phyloP scores from a whole-genome alignment of 2,329 filamentous ascomycete species.

The Epichloe scottii region DNA sequence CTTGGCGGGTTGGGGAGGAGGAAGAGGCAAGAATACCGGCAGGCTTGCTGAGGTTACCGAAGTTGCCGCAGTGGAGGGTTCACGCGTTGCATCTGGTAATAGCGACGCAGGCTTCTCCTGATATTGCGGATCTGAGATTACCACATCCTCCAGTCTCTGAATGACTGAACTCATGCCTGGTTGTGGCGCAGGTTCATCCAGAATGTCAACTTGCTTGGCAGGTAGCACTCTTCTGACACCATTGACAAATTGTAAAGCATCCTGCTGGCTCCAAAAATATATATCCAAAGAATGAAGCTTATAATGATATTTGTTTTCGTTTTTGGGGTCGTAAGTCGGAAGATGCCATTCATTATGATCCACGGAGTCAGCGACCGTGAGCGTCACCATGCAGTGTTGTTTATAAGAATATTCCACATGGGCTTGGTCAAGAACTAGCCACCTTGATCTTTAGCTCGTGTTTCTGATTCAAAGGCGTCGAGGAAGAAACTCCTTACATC shows the following conservation, averaged over 20 bases:
- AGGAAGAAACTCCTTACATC: constrained; percentile 41
- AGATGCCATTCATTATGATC: constrained; percentile 59
- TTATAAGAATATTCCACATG: constrained; percentile 60
- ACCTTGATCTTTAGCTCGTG: constrained; percentile 5
- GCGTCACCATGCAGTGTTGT: constrained; percentile 57
- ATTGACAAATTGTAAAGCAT: constrained; percentile 59
- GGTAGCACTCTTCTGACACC: constrained; percentile 54
- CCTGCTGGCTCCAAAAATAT: constrained; percentile 67
- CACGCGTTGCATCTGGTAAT: constrained; percentile 8
- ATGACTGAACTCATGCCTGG: constrained; percentile 55
- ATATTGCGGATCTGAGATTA: constrained; percentile 48
- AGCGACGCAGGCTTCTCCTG: constrained; percentile 13
- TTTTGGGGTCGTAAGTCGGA: constrained; percentile 56
- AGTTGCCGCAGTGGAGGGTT: constrained; percentile 7
- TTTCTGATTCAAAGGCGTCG: not conserved
- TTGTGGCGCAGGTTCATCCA: constrained; percentile 47
- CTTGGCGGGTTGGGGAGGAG: constrained; percentile 23
- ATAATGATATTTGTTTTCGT: constrained; percentile 70
- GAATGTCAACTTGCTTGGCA: constrained; percentile 45
- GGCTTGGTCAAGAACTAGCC: constrained; percentile 50
- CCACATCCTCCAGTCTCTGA: constrained; percentile 59
- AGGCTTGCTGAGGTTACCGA: constrained; percentile 2
- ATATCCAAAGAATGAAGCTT: constrained; percentile 63
- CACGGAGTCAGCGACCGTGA: constrained; percentile 46
- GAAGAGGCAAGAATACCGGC: constrained; percentile 9